Evolutionary conservation across 495 filamentous ascomycete genomes (phyloP).

Genomic region (Chaetomidium leptoderma): DNA sequence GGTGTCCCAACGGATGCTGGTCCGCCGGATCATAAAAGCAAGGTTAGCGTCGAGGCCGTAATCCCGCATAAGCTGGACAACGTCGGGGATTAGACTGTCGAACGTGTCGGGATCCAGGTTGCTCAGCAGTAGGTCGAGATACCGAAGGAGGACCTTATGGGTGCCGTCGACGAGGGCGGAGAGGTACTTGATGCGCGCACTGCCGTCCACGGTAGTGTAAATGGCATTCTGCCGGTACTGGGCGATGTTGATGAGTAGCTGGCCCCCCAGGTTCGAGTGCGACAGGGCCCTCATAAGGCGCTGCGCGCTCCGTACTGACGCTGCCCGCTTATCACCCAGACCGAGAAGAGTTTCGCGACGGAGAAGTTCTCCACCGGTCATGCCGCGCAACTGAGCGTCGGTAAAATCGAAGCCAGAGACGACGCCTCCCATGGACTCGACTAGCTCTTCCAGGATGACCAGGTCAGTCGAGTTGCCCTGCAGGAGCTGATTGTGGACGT

Average conservation of each 20-base stretch:
- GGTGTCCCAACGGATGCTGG: slow-evolving; percentile 54
- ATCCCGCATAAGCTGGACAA: slow-evolving; percentile 66
- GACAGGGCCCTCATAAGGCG: slow-evolving; percentile 75
- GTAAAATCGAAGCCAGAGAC: slow-evolving; percentile 79
- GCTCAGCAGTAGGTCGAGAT: slow-evolving; percentile 79
- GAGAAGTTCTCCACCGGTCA: slow-evolving; percentile 79
- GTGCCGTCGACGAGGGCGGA: slow-evolving; percentile 86
- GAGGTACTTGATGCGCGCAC: slow-evolving; percentile 74
- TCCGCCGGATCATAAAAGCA: slow-evolving; percentile 82
- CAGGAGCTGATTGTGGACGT: slow-evolving; percentile 77
- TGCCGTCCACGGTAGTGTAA: slow-evolving; percentile 59
- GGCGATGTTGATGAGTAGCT: slow-evolving; percentile 81
- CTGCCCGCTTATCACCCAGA: slow-evolving; percentile 72
- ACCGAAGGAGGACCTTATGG: slow-evolving; percentile 76
- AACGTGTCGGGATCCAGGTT: slow-evolving; percentile 75
- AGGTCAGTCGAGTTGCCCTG: slow-evolving; percentile 79
- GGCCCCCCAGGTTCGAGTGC: slow-evolving; percentile 65
- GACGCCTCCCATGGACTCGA: slow-evolving; percentile 88
- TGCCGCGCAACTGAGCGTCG: slow-evolving; percentile 75
- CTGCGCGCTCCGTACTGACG: slow-evolving; percentile 57
- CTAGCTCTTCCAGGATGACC: slow-evolving; percentile 81
- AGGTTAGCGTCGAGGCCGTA: slow-evolving; percentile 77
- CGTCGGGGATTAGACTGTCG: slow-evolving; percentile 71
- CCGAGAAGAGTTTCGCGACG: slow-evolving; percentile 72
- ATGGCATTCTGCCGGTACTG: slow-evolving; percentile 80